Base-by-base conservation (phyloP, 2,329 filamentous ascomycete genomes). In the Claviceps paspali region DNA sequence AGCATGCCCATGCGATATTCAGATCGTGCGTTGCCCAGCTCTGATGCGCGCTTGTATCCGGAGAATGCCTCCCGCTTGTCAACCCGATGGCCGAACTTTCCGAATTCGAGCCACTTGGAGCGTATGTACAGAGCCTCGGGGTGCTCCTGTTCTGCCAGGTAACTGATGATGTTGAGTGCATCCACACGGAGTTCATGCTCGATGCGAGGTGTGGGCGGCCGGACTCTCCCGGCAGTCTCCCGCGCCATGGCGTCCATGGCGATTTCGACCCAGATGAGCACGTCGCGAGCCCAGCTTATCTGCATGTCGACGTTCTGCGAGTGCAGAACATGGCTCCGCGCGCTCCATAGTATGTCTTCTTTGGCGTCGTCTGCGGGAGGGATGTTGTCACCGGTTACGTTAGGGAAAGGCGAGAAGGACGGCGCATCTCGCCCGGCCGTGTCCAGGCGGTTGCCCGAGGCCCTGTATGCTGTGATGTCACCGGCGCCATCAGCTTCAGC, bases 1-100 rank as follows among this genome's bases (percentile, higher is more conserved):
- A 95, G 81, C 88, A 96, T 98, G 44, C 91, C 91, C 62, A 98
- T 93, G 33, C 91, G 77, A 58, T 98, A 98, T 57, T 96, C 85
- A 15, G 91, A 87, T 48, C 91, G 72, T 17, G 80, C 76, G 60
- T 87, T 93, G 40, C 85, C 85, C 49, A 83, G 78, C 49, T 87
- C 81, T 22, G 85, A 81, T n/a, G 91, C 83, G 49, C 79, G 70
- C 43, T 78, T 76, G 61, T 96, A 98, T 50, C 81, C 82, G 43
- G 77, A 63, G 55, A 92, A 96, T 6, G 91, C 88, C 61, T 95
- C 88, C 51, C 88, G 87, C 63, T 93, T 94, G 64, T 98, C 91
- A 42, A 86, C 69, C 21, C 86, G 76, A 57, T 80, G 77, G 28
- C 85, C 86, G 53, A 95, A 96, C 54, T 94, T 93, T 48, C 91